Conservation (phyloP, 345 rosid genomes). For the Eucalyptus pauciflora region DNA sequence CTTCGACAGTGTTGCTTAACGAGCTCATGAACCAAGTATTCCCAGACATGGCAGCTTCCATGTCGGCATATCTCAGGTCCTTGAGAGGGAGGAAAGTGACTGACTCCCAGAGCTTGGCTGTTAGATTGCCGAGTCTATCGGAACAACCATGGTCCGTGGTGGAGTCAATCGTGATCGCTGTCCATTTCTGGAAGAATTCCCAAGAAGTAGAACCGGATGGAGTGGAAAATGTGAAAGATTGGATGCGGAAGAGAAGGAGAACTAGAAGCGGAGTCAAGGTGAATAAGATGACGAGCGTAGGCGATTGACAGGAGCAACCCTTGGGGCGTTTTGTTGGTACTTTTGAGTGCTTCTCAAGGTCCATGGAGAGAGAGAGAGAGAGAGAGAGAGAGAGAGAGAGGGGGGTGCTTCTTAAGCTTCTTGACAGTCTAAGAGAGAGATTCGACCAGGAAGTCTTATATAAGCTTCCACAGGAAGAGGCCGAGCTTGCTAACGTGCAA, state of each 20-base stretch:
- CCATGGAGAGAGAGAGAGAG: background rate
- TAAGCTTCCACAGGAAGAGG: background rate
- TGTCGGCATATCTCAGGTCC: slow-evolving; percentile 8
- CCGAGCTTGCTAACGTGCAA: background rate
- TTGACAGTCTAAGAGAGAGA: background rate
- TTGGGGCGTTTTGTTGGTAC: background rate
- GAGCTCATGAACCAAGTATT: slow-evolving; percentile 50
- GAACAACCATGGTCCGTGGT: background rate
- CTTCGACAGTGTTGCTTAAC: slow-evolving; percentile 9
- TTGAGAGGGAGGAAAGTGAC: slow-evolving; percentile 31
- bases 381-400: background rate
- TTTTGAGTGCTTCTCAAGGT: background rate
- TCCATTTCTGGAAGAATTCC: background rate
- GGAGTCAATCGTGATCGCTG: background rate
- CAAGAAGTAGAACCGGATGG: background rate
- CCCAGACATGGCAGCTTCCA: slow-evolving; percentile 11
- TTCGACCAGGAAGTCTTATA: background rate
- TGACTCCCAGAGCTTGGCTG: slow-evolving; percentile 10
- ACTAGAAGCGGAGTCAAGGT: background rate
- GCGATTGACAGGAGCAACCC: background rate
- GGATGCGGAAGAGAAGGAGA: background rate
- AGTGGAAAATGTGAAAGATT: background rate
- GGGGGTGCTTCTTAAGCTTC: background rate
- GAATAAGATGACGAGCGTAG: background rate
- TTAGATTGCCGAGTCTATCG: background rate